Base-by-base conservation (phyloP, 2,329 filamentous ascomycete genomes). In the Monascus ruber region DNA sequence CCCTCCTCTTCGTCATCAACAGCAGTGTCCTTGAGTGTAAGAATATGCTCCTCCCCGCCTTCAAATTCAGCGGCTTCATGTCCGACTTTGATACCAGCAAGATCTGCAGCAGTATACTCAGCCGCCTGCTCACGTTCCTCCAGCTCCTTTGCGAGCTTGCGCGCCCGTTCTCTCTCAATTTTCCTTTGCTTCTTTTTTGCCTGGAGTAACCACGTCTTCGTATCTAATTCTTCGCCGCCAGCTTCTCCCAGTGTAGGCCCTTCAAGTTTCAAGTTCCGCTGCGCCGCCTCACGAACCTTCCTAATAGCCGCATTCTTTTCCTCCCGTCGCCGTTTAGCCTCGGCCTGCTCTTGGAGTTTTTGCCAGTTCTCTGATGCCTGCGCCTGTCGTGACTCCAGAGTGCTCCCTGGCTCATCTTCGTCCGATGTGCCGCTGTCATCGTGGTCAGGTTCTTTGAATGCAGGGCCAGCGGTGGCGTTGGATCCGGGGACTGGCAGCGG, bases 171-270 rank as follows among this genome's bases (percentile, higher is more conserved):
- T 57, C 76, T 74, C 49, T 79, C 83, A 31, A 96, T 88, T 64
- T 88, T 85, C 72, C 87, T 94, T 61, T 94, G 86, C 37, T 88
- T 75, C 69, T 94, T 96, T 72, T 94, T 96, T 60, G 89, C 82
- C 43, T 81, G 81, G 50, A 83, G 77, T 43, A 98, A 63, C 91
- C 91, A 98, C 1, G 83, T 72, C 58, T 84, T 84, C 9, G 89
- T 85, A 59, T 94, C 85, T 25, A 83, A 50, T 8, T 81, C 79
- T 3, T 68, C 75, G 5, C 70, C 76, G 34, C 80, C 81, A 0
- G 68, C 70, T 29, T 96, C 91, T 35, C 84, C 91, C 2, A 98
- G 67, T 1, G 88, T 83, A 56, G 83, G 81, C 42, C 91, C 91
- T 55, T 91, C 78, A 7, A 98, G 68, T 45, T 82, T 76, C 9